Percentiles rank a stretch among this genome's conserved stretches.
Conservation (phyloP, 768 basidiomycete genomes). For the Leccinum rimulosum region DNA sequence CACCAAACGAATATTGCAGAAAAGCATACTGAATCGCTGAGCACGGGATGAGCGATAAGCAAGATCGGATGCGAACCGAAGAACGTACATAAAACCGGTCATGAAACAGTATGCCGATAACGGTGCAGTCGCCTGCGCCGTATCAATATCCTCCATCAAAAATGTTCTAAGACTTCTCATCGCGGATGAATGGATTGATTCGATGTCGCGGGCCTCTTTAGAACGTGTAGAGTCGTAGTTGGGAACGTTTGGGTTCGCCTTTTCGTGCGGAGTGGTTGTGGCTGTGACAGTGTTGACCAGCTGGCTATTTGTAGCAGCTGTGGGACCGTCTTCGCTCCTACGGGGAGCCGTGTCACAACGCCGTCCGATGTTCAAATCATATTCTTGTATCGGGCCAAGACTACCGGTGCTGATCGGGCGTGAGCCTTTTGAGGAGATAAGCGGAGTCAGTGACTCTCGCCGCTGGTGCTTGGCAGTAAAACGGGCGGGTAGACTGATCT, state of each 20-base stretch:
- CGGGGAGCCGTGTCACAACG: background rate
- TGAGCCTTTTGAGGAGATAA: slow-evolving; percentile 7
- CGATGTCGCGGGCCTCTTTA: slow-evolving; percentile 13
- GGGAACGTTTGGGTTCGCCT: background rate
- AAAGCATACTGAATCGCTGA: slow-evolving; percentile 70
- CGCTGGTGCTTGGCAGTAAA: slow-evolving; percentile 9
- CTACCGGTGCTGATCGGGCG: slow-evolving; percentile 4
- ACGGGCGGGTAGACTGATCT: slow-evolving; percentile 11
- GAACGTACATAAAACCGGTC: slow-evolving; percentile 72
- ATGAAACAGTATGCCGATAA: slow-evolving; percentile 71
- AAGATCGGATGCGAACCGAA: background rate
- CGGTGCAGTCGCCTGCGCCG: slow-evolving; percentile 42
- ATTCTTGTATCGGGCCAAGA: slow-evolving; percentile 15
- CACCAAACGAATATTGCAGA: slow-evolving; percentile 83
- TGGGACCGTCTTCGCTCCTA: background rate
- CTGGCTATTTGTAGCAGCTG: slow-evolving; percentile 1
- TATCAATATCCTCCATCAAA: slow-evolving; percentile 27
- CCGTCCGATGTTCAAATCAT: background rate
- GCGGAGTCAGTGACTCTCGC: slow-evolving; percentile 5
- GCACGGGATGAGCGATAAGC: background rate
- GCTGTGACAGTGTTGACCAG: background rate
- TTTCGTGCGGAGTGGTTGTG: background rate
- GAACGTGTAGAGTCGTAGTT: background rate
- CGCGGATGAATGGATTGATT: slow-evolving; percentile 1
- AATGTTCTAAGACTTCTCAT: slow-evolving; percentile 12